Percentiles rank a stretch among this genome's conserved stretches.
Evolutionary conservation across 2,329 filamentous ascomycete genomes (phyloP).

Genomic region (Curvularia hawaiiensis): DNA sequence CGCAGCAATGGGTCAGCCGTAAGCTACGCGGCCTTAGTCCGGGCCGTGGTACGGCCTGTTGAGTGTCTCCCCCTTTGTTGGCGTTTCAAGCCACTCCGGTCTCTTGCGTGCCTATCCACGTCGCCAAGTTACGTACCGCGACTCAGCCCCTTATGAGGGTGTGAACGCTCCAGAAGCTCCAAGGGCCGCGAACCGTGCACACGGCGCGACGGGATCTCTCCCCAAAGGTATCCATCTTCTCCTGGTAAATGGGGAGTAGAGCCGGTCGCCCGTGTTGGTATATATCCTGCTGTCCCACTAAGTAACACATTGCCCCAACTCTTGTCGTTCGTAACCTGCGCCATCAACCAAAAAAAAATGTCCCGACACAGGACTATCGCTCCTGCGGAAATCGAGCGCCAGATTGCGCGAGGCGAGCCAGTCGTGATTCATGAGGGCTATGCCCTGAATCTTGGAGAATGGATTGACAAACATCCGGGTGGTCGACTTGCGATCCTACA

Average conservation of each 20-base stretch:
- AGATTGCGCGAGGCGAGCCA: conserved; percentile 61
- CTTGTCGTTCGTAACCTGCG: conserved; percentile 7
- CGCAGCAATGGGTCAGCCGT: neutral
- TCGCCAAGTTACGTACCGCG: conserved; percentile 14
- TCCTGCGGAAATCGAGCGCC: conserved; percentile 53
- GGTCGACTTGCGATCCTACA: conserved; percentile 64
- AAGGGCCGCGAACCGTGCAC: conserved; percentile 16
- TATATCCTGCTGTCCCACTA: conserved; percentile 17
- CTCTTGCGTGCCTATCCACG: conserved; percentile 11
- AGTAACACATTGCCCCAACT: conserved; percentile 6
- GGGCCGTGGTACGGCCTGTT: neutral
- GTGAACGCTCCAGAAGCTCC: conserved; percentile 13
- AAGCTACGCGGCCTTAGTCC: neutral
- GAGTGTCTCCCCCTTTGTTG: conserved; percentile 4
- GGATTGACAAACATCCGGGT: conserved; percentile 65
- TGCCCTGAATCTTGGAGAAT: conserved; percentile 62
- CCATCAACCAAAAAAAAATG: conserved; percentile 19
- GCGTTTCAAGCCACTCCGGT: conserved; percentile 1
- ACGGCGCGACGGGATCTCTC: conserved; percentile 13
- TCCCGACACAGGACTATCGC: conserved; percentile 46
- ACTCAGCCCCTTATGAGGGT: conserved; percentile 19
- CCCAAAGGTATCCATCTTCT: conserved; percentile 11
- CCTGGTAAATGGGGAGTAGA: conserved; percentile 5
- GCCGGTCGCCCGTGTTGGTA: conserved; percentile 11
- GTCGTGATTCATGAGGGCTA: conserved; percentile 63